phyloP scores from a whole-genome alignment of 495 filamentous ascomycete genomes.

The Lineolata rhizophorae region DNA sequence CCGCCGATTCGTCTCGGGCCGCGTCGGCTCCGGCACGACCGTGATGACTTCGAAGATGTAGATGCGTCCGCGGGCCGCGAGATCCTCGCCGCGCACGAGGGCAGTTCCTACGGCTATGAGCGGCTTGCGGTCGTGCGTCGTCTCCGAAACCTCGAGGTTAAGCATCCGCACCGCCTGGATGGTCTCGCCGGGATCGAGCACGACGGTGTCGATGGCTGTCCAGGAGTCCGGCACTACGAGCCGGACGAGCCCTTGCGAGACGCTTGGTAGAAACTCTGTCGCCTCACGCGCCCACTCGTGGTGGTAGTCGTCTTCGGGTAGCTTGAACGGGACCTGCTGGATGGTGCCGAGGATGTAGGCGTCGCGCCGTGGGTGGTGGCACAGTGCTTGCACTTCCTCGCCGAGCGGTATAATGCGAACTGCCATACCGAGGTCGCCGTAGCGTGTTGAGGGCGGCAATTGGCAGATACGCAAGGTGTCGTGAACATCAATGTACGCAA shows the following conservation, averaged over 20 bases:
- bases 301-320: conserved; percentile 65
- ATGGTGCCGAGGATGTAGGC: conserved; percentile 61
- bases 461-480: conserved; percentile 44
- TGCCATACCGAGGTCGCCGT: conserved; percentile 46
- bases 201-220: conserved; percentile 43
- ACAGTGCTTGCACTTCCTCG: conserved; percentile 47
- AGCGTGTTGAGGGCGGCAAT: conserved; percentile 38
- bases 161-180: conserved; percentile 64
- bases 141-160: conserved; percentile 73
- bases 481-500: conserved; percentile 54
- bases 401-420: conserved; percentile 43
- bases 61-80: conserved; percentile 60
- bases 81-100: conserved; percentile 67
- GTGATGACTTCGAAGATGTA: conserved; percentile 82
- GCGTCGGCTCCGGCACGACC: conserved; percentile 73
- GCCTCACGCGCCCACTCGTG: conserved; percentile 60
- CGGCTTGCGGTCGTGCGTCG: conserved; percentile 61
- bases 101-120: conserved; percentile 73
- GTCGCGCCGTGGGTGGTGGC: conserved; percentile 50
- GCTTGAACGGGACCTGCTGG: conserved; percentile 41
- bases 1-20: conserved; percentile 62
- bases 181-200: conserved; percentile 44
- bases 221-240: conserved; percentile 54
- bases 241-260: conserved; percentile 45
- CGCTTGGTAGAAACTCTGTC: conserved; percentile 26